phyloP scores from a whole-genome alignment of 2,329 filamentous ascomycete species.

The Cladophialophora immunda region DNA sequence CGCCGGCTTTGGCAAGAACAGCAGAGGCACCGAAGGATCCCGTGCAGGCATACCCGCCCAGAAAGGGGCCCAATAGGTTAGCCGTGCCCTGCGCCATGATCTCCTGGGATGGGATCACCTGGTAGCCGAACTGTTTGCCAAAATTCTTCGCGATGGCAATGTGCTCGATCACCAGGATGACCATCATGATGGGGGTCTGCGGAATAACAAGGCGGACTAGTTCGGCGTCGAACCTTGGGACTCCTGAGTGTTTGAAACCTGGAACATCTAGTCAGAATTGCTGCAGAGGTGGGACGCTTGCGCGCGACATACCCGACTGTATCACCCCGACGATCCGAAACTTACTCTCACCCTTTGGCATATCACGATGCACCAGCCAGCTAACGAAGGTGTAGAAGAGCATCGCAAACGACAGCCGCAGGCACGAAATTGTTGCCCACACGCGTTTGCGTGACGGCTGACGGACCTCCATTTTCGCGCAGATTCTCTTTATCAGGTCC shows the following conservation, averaged over 20 bases:
- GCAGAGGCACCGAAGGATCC: conserved; percentile 95
- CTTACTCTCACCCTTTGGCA: conserved; percentile 48
- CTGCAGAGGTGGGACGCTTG: neutral
- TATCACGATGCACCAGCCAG: conserved; percentile 79
- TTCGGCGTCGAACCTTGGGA: conserved; percentile 70
- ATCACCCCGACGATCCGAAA: conserved; percentile 32
- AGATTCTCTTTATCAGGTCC: conserved; percentile 74
- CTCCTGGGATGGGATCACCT: conserved; percentile 92
- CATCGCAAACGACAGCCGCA: conserved; percentile 90
- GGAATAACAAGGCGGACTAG: conserved; percentile 73
- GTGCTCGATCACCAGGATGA: conserved; percentile 92
- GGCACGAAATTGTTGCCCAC: conserved; percentile 86
- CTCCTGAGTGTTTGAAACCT: conserved; percentile 83
- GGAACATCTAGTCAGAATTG: conserved; percentile 52
- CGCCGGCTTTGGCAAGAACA: conserved; percentile 95
- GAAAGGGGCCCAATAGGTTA: conserved; percentile 87
- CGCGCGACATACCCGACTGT: conserved; percentile 52
- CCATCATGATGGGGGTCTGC: conserved; percentile 82
- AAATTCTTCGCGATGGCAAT: conserved; percentile 97
- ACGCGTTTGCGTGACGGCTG: conserved; percentile 74
- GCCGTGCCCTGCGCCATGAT: conserved; percentile 92
- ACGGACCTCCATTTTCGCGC: conserved; percentile 72
- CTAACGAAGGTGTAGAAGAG: conserved; percentile 89
- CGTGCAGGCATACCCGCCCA: conserved; percentile 89
- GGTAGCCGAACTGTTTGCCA: conserved; percentile 92